A percentile compares a stretch with the other conserved stretches of the same genome.
These are phyloP conservation scores for Ophiostoma sp. DNA, from an alignment of 2,329 filamentous ascomycete genomes.

Conservation along the genomic window DNA sequence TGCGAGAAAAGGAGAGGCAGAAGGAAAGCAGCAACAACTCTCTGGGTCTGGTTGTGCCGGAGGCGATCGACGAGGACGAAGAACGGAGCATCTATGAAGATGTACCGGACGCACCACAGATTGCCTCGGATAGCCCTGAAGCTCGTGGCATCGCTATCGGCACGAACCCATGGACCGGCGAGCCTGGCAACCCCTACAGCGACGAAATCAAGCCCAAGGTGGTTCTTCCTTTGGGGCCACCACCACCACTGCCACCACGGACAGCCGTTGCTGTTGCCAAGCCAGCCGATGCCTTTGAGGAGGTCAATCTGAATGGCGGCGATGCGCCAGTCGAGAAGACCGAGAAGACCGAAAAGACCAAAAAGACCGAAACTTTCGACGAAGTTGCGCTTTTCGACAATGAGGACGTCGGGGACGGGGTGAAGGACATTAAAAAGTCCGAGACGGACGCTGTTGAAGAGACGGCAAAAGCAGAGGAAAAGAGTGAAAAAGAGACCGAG, in stretches of 20 bases:
- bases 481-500: not conserved
- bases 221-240: not conserved
- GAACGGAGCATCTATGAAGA: slow-evolving; percentile 26
- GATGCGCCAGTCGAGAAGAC: not conserved
- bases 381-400: not conserved
- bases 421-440: not conserved
- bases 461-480: not conserved
- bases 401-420: not conserved
- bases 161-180: slow-evolving; percentile 22
- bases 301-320: slow-evolving; percentile 16
- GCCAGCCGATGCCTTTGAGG: slow-evolving; percentile 10
- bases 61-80: slow-evolving; percentile 11
- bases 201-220: not conserved
- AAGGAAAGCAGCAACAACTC: not conserved
- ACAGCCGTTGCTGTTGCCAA: not conserved
- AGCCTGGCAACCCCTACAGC: not conserved
- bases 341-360: not conserved
- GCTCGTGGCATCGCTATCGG: not conserved
- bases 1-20: not conserved
- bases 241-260: slow-evolving; percentile 21
- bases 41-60: not conserved
- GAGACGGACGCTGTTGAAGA: not conserved
- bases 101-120: not conserved
- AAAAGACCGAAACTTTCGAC: not conserved
- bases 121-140: not conserved